Evolutionary conservation across 352 stramenopile genomes (phyloP).

Genomic region (Pythium apleroticum): DNA sequence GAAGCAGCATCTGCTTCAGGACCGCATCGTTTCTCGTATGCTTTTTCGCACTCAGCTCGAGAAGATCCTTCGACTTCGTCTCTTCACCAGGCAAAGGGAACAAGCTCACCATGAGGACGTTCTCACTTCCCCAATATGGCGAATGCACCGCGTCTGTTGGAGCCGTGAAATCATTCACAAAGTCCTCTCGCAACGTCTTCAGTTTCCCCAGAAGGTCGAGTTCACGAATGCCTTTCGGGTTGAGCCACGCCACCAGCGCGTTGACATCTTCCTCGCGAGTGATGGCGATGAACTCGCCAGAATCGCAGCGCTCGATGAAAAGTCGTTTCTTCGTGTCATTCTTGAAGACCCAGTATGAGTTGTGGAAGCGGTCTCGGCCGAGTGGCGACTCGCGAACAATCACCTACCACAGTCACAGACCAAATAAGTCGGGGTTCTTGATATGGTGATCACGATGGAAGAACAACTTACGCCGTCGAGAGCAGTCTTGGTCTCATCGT

Average conservation of each 20-base stretch:
- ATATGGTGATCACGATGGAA: too few relatives aligned
- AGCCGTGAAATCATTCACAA: conserved; percentile 25
- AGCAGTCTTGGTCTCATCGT: conserved; percentile 18
- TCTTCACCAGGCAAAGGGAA: conserved; percentile 65
- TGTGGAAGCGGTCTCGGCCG: conserved; percentile 74
- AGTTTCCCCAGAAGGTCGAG: conserved; percentile 61
- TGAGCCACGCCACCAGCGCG: conserved; percentile 63
- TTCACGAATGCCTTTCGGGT: conserved; percentile 73
- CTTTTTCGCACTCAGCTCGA: conserved; percentile 42
- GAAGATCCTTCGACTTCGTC: conserved; percentile 44
- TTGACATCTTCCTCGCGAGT: conserved; percentile 36
- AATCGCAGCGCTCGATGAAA: conserved; percentile 69
- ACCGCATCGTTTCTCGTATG: conserved; percentile 47
- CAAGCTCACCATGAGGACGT: conserved; percentile 39
- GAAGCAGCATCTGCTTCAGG: conserved; percentile 62
- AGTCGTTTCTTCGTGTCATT: conserved; percentile 56
- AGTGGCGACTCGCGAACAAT: conserved; percentile 70
- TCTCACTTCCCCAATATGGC: conserved; percentile 22
- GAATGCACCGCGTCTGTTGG: background rate
- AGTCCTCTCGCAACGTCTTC: conserved; percentile 34
- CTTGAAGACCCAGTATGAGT: conserved; percentile 79
- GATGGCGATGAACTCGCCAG: conserved; percentile 60
- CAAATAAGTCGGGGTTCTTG: background rate
- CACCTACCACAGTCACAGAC: conserved; percentile 25
- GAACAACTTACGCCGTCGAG: conserved; percentile 26